phyloP scores from a whole-genome alignment of 139 green algal genomes.

The Chlorella sp. region DNA sequence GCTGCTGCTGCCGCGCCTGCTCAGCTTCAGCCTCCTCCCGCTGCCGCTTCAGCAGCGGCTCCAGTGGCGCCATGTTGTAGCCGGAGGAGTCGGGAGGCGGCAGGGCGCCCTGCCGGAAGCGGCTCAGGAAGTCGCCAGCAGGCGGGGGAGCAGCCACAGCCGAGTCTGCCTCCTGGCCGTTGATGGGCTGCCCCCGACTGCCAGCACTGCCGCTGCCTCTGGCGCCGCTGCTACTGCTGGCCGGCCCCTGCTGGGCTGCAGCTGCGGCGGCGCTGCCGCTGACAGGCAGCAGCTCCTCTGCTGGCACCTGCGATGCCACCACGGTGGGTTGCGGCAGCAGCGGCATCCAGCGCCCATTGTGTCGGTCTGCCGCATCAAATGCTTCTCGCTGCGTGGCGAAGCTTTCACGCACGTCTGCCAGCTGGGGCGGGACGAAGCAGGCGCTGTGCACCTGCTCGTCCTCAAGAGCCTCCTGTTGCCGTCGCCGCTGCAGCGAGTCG shows the following conservation, averaged over 20 bases:
- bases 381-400: slow-evolving; percentile 56
- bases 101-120: neutral
- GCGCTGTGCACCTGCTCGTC: slow-evolving; percentile 10
- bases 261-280: neutral
- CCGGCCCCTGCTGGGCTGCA: neutral
- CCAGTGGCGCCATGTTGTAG: slow-evolving; percentile 2
- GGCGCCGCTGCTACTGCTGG: neutral
- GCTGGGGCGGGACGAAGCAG: slow-evolving; percentile 8
- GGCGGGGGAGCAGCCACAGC: neutral
- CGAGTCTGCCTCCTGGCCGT: neutral
- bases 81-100: neutral
- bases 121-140: slow-evolving; percentile 13
- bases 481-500: neutral
- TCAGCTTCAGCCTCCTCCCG: neutral
- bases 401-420: slow-evolving; percentile 4
- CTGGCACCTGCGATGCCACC: slow-evolving; percentile 5
- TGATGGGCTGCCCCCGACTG: neutral
- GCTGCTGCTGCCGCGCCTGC: neutral
- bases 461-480: neutral
- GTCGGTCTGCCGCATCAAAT: slow-evolving; percentile 46
- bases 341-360: slow-evolving; percentile 37
- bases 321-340: neutral
- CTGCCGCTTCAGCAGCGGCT: slow-evolving; percentile 11
- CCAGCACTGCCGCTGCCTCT: neutral
- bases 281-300: neutral